Percentiles rank a stretch among this genome's conserved stretches.
These are phyloP conservation scores for Phytophthora nicotianae DNA, from an alignment of 352 stramenopile genomes.

Conservation along the genomic window DNA sequence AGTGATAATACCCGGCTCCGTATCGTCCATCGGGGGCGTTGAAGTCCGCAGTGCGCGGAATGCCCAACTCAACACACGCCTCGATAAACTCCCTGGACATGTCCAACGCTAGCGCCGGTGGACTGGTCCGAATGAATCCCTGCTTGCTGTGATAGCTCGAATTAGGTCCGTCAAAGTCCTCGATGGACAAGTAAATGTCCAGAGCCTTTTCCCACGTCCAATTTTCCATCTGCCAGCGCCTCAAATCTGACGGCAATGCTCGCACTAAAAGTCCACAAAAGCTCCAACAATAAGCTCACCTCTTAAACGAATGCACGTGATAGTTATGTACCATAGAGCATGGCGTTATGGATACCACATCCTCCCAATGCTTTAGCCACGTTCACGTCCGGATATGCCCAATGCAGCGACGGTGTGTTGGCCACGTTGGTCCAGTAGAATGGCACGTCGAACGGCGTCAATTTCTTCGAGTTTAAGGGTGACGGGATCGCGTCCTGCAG, in stretches of 20 bases:
- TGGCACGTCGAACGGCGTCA: slow-evolving; percentile 86
- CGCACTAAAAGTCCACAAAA: slow-evolving; percentile 52
- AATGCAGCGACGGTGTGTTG: slow-evolving; percentile 68
- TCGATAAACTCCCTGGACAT: slow-evolving; percentile 58
- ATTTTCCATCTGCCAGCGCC: slow-evolving; percentile 69
- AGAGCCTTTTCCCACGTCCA: slow-evolving; percentile 84
- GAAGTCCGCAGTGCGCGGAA: slow-evolving; percentile 74
- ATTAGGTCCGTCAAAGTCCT: slow-evolving; percentile 69
- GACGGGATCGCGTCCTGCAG: slow-evolving; percentile 46
- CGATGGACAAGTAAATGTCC: slow-evolving; percentile 72
- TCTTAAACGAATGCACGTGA: background rate
- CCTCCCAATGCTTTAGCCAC: slow-evolving; percentile 86
- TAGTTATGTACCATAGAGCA: slow-evolving; percentile 80
- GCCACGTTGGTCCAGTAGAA: slow-evolving; percentile 88
- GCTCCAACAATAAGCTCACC: too few species aligned
- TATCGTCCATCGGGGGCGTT: slow-evolving; percentile 73
- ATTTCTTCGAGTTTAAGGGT: slow-evolving; percentile 38
- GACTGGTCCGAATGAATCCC: slow-evolving; percentile 69
- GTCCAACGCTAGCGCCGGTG: slow-evolving; percentile 30
- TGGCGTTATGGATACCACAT: slow-evolving; percentile 91
- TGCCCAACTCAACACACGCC: slow-evolving; percentile 55
- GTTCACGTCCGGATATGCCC: slow-evolving; percentile 81
- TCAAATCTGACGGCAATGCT: slow-evolving; percentile 71
- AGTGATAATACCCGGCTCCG: slow-evolving; percentile 87
- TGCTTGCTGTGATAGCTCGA: slow-evolving; percentile 56